A percentile compares a stretch with the other conserved stretches of the same genome.
These are phyloP conservation scores for Fusarium brevicatenulatum DNA, from an alignment of 2,329 filamentous ascomycete genomes.

Conservation along the genomic window DNA sequence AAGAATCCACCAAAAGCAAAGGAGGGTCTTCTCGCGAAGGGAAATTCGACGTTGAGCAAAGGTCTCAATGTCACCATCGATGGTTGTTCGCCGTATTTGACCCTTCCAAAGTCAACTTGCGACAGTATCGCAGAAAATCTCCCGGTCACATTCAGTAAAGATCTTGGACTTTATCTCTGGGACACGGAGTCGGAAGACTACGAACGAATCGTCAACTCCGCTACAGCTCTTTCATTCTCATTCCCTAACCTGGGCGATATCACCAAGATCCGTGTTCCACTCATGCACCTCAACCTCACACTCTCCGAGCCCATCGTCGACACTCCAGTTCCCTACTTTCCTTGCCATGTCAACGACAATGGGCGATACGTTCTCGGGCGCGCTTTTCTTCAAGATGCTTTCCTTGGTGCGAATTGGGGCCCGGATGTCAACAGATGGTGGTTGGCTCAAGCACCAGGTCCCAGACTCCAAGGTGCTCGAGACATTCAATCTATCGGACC, in stretches of 20 bases:
- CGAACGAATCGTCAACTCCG: background rate
- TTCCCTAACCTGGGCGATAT: background rate
- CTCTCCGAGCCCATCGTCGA: constrained; percentile 1
- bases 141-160: background rate
- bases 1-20: background rate
- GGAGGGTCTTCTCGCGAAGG: background rate
- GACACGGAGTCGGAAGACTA: background rate
- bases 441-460: constrained; percentile 29
- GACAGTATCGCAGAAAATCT: background rate
- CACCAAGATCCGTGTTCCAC: background rate
- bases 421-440: constrained; percentile 29
- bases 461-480: background rate
- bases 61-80: constrained; percentile 1
- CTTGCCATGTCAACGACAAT: constrained; percentile 48
- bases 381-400: constrained; percentile 57
- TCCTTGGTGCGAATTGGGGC: constrained; percentile 55
- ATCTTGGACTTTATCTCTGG: constrained; percentile 6
- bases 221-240: background rate
- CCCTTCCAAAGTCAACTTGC: constrained; percentile 7
- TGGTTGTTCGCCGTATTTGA: constrained; percentile 3
- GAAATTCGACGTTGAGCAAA: background rate
- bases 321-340: constrained; percentile 42
- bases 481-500: background rate
- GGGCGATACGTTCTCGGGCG: constrained; percentile 51
- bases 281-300: constrained; percentile 18